Percentiles rank a stretch among this genome's conserved stretches.
Conservation (phyloP, 1,284 basidiomycete genomes). For the Pulveroboletus ridleyi region DNA sequence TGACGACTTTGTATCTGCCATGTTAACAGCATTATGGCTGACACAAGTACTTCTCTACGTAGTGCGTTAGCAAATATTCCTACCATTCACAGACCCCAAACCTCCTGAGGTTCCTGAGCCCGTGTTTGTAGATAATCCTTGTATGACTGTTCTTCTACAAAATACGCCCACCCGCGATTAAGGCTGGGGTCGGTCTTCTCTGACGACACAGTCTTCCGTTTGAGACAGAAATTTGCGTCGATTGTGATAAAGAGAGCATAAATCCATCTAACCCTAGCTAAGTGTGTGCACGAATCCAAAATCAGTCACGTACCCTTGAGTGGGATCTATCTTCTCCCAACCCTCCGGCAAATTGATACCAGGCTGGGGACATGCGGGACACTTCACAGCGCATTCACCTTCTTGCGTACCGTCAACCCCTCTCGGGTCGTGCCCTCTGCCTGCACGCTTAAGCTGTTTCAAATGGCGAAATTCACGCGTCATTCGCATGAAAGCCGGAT, state of each 20-base stretch:
- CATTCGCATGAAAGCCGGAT: too few species aligned
- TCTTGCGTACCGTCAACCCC: too few species aligned
- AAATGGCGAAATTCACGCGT: too few species aligned
- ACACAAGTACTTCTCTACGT: not conserved
- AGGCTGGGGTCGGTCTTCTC: conserved; percentile 8
- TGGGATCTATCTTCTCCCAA: too few species aligned
- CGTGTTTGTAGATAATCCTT: not conserved
- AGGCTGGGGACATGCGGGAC: not conserved
- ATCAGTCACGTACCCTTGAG: not conserved
- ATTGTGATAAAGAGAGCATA: conserved; percentile 4
- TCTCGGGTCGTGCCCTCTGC: too few species aligned
- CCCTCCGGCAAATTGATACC: too few species aligned
- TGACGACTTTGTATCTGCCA: too few species aligned
- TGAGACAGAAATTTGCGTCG: conserved; percentile 3
- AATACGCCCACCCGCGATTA: not conserved
- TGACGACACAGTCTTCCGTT: not conserved
- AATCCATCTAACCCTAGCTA: not conserved
- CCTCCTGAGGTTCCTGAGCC: not conserved
- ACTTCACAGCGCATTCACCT: not conserved
- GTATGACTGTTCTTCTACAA: too few species aligned
- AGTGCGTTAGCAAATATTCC: not conserved
- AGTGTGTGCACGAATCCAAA: too few species aligned
- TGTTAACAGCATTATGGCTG: too few species aligned
- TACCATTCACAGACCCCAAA: not conserved
- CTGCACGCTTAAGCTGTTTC: too few species aligned